Percentiles rank a stretch among this genome's conserved stretches.
phyloP scores from a whole-genome alignment of 495 filamentous ascomycete species.

The Aspergillus ellipticus region DNA sequence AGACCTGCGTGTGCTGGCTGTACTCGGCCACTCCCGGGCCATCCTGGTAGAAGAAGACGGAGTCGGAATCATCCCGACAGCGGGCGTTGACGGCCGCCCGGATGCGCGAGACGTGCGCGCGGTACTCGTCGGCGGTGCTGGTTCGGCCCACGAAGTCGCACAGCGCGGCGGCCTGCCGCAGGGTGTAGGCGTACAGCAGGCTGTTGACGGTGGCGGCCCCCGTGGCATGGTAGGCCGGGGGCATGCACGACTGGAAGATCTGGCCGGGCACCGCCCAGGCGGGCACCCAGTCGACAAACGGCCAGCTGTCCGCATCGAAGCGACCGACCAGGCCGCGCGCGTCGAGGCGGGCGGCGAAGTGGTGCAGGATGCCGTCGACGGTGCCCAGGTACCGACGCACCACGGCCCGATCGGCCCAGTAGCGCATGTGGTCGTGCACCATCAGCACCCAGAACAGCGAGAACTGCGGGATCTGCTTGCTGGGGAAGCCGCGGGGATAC shows the following conservation, averaged over 20 bases:
- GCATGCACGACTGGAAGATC: slow-evolving; percentile 20
- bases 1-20: slow-evolving; percentile 27
- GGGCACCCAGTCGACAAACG: slow-evolving; percentile 27
- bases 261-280: slow-evolving; percentile 21
- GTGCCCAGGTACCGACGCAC: slow-evolving; percentile 17
- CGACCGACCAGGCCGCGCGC: slow-evolving; percentile 18
- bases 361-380: slow-evolving; percentile 22
- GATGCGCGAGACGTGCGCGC: slow-evolving; percentile 8
- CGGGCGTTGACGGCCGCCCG: slow-evolving; percentile 12
- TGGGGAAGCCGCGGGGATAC: slow-evolving; percentile 17
- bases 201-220: slow-evolving; percentile 16
- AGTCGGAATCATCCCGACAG: slow-evolving; percentile 9
- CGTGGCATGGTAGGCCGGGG: slow-evolving; percentile 13
- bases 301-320: slow-evolving; percentile 22
- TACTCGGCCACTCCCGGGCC: slow-evolving; percentile 15
- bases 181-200: slow-evolving; percentile 16
- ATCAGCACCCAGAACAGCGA: slow-evolving; percentile 25
- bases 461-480: slow-evolving; percentile 24
- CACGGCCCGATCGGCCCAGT: slow-evolving; percentile 14
- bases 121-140: slow-evolving; percentile 21
- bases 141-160: slow-evolving; percentile 14
- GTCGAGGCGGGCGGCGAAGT: slow-evolving; percentile 20
- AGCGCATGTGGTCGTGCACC: slow-evolving; percentile 23
- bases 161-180: slow-evolving; percentile 18
- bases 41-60: slow-evolving; percentile 12